Evolutionary conservation across 768 basidiomycete species (phyloP), one percentile per base, ranked within the genome.

Genomic region (Pulveroboletus sp.): DNA sequence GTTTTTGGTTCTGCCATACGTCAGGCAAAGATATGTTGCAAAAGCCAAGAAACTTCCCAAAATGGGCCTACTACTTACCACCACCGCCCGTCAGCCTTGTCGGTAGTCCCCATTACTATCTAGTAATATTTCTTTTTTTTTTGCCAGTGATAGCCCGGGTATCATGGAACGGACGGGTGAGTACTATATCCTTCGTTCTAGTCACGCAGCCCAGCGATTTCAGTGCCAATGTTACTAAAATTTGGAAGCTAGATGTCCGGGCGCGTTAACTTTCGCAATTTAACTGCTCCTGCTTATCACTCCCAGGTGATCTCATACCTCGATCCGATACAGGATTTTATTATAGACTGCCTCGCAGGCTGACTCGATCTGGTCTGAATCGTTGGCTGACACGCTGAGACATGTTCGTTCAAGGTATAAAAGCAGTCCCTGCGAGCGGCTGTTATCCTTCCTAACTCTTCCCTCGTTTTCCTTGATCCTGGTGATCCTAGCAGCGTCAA

Each of bases 391-490:
- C 57, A 51, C 27, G 5, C 45, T 12, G 29, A 59, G 54, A 63
- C 61, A 57, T 17, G 6, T 45, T n/a, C 6, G 34, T 14, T 32
- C 3, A 4, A 35, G 31, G 55, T 65, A 65, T 63, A 65, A 65
- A 43, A 55, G 33, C 37, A 6, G 29, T 36, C 43, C 11, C 41
- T 19, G 46, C 48, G 45, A 47, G 52, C 46, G 35, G 20, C 21
- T 35, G 24, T 56, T 53, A 51, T 57, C 58, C 64, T 68, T 69
- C 65, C 55, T 64, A 64, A 67, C 67, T 63, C 67, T 60, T 63
- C 59, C 66, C 65, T 63, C 68, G 55, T 50, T 52, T 71, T 52
- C 54, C 53, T 62, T 61, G 80, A 72, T 81, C 81, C 81, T 60
- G 79, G 81, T 71, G 81, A 75, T 81, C 78, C 55, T 53, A 47